Percentiles rank a stretch among this genome's conserved stretches.
Conservation (phyloP, 441 rosid species). For the Corymbia calophylla region DNA sequence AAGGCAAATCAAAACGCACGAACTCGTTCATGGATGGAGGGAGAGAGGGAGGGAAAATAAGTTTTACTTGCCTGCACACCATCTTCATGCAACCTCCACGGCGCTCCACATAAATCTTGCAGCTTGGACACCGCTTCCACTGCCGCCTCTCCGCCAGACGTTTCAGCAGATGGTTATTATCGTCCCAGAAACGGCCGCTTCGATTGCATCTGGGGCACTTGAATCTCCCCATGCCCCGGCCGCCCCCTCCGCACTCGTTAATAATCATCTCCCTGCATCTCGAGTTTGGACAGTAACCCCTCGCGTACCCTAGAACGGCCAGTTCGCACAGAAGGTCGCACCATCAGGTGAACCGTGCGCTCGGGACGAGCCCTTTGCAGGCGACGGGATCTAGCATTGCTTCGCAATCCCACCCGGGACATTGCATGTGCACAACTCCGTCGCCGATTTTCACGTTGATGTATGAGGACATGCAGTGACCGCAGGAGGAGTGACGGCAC, state of each 20-base stretch:
- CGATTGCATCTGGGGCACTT: slow-evolving; percentile 16
- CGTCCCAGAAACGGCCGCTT: slow-evolving; percentile 1
- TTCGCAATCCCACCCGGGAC: slow-evolving; percentile 13
- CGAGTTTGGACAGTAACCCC: slow-evolving; percentile 7
- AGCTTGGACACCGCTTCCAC: background rate
- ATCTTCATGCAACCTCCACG: background rate
- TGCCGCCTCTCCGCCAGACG: background rate
- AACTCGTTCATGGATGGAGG: background rate
- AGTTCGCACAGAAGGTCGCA: slow-evolving; percentile 10
- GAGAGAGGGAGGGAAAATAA: background rate
- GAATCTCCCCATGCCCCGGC: background rate
- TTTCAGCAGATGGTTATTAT: background rate
- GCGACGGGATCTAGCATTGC: slow-evolving; percentile 1
- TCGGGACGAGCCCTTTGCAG: background rate
- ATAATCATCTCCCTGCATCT: slow-evolving; percentile 12
- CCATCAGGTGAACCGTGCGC: background rate
- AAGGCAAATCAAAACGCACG: background rate
- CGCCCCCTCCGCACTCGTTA: slow-evolving; percentile 4
- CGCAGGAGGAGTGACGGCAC: slow-evolving; percentile 2
- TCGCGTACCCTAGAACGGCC: background rate
- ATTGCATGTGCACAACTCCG: background rate
- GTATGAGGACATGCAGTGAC: slow-evolving; percentile 18
- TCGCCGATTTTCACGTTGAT: background rate
- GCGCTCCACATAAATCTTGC: background rate
- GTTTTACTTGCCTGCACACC: background rate